These are phyloP conservation scores for Raffaelea ambrosiae DNA, from an alignment of 2,329 filamentous ascomycete genomes.

Conservation along the genomic window DNA sequence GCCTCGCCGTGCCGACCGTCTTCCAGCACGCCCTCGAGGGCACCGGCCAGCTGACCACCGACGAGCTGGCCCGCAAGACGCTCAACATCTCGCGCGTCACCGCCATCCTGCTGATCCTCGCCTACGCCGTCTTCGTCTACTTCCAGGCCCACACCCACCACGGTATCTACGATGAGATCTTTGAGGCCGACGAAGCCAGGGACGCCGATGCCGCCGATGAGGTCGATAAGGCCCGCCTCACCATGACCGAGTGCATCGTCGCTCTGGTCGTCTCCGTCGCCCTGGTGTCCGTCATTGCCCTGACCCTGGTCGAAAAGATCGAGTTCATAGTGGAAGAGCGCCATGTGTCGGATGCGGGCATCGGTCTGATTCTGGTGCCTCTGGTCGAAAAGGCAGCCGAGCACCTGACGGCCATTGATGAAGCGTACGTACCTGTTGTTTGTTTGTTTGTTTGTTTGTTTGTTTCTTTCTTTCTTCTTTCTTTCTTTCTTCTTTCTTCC, in stretches of 20 bases:
- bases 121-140: slow-evolving; percentile 58
- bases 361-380: slow-evolving; percentile 68
- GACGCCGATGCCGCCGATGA: slow-evolving; percentile 57
- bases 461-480: too few species aligned
- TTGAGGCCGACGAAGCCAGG: slow-evolving; percentile 60
- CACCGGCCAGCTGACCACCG: slow-evolving; percentile 16
- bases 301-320: slow-evolving; percentile 67
- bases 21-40: slow-evolving; percentile 38
- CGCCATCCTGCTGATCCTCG: slow-evolving; percentile 60
- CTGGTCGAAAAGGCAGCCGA: slow-evolving; percentile 82
- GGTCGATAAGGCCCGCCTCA: slow-evolving; percentile 56
- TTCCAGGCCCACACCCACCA: slow-evolving; percentile 75
- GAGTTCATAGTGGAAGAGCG: slow-evolving; percentile 41
- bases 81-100: slow-evolving; percentile 63
- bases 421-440: slow-evolving; percentile 42
- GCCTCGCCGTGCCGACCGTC: slow-evolving; percentile 44
- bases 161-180: slow-evolving; percentile 65
- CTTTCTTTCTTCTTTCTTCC: not conserved
- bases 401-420: slow-evolving; percentile 74
- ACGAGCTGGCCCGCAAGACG: slow-evolving; percentile 40
- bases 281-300: slow-evolving; percentile 64
- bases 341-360: slow-evolving; percentile 42
- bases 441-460: not conserved
- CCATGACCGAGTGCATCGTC: slow-evolving; percentile 62
- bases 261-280: slow-evolving; percentile 56